These are phyloP conservation scores for Blastomyces silverae DNA, from an alignment of 2,329 filamentous ascomycete genomes.

Conservation along the genomic window DNA sequence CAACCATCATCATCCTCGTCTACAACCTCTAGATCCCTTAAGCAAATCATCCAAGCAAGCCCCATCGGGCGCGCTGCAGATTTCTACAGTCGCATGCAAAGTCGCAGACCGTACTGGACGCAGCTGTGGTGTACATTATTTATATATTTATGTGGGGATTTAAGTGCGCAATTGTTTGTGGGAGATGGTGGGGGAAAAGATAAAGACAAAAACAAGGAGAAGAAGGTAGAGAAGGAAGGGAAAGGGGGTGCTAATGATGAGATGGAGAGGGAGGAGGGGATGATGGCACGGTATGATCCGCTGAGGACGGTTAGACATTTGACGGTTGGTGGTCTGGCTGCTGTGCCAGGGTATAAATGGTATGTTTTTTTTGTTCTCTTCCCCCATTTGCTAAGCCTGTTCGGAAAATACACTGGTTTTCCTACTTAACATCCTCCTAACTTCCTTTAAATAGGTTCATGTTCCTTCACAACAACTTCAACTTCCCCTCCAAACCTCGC, in stretches of 20 bases:
- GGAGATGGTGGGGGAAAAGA: slow-evolving; percentile 3
- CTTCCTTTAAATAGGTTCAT: slow-evolving; percentile 54
- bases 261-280: slow-evolving; percentile 31
- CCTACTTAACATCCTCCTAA: not conserved
- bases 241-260: slow-evolving; percentile 26
- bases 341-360: slow-evolving; percentile 78
- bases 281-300: slow-evolving; percentile 56
- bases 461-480: slow-evolving; percentile 74
- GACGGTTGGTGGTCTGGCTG: slow-evolving; percentile 63
- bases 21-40: slow-evolving; percentile 24
- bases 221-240: slow-evolving; percentile 20
- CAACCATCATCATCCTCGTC: slow-evolving; percentile 20
- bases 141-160: slow-evolving; percentile 71
- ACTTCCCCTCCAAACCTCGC: slow-evolving; percentile 60
- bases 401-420: not conserved
- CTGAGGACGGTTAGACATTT: slow-evolving; percentile 63
- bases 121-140: slow-evolving; percentile 69
- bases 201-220: slow-evolving; percentile 8
- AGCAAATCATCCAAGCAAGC: slow-evolving; percentile 29
- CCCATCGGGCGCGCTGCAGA: slow-evolving; percentile 33
- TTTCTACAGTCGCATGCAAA: slow-evolving; percentile 63
- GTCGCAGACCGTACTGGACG: slow-evolving; percentile 65
- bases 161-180: slow-evolving; percentile 66
- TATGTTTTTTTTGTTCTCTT: slow-evolving; percentile 39
- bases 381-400: not conserved